Base-by-base conservation (phyloP, 2,329 filamentous ascomycete species). In the Cladophialophora chaetospira region DNA sequence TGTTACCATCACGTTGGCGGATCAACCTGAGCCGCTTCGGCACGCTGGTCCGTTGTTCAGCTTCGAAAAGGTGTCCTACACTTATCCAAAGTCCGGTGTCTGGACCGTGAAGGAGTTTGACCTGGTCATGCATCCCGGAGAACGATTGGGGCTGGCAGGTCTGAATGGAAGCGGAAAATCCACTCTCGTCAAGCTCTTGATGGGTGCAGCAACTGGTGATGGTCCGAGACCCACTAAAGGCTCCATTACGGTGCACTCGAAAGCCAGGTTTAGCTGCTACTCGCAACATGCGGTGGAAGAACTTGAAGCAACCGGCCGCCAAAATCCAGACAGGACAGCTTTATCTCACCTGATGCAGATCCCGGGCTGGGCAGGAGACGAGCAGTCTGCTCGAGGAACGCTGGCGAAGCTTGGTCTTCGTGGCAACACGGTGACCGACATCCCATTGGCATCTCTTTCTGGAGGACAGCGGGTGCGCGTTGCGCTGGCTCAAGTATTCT, bases 131-230 rank as follows among this genome's bases (percentile, higher is more conserved):
- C 82, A 88, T 57, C 83, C 85, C 69, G 88, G 89, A 8, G 88
- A 91, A 61, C 81, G 89, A 1, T 77, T 93, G 21, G 90, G 88
- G 0, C 79, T 95, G 36, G 78, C 90, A 21, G 91, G 90, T 0
- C 77, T 94, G 40, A 95, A 95, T 69, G 91, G 90, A 1, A 82
- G 84, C 0, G 91, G 91, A 2, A 95, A 95, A 71, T 90, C 88
- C 1, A 94, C 90, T 0, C 76, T 95, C 8, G 79, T 93, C 56
- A 85, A 83, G 45, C 74, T 93, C 3, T 79, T 93, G 2, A 84
- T 86, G n/a, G 83, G 81, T 0, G 77, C 79, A 11, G 71, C 79
- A 1, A 76, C 75, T 4, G 44, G 48, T 15, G 47, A 44, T 13
- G 49, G 44, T 19, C 55, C 55, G 5, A 48, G 56, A 33, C 85